These are phyloP conservation scores for Candida ulmi DNA, from an alignment of 805 yeast species.

Conservation along the genomic window DNA sequence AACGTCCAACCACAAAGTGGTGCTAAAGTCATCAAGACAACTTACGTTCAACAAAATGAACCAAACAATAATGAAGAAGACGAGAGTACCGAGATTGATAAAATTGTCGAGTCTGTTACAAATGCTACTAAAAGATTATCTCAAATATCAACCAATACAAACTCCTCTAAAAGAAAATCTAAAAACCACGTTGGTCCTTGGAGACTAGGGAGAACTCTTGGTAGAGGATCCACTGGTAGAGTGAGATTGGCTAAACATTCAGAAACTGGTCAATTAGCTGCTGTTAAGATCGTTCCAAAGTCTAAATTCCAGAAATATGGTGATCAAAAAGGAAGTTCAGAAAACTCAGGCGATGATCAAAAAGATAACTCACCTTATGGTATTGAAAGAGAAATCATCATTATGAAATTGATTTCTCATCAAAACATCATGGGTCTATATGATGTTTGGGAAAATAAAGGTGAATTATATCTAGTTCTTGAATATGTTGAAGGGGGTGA, in stretches of 20 bases:
- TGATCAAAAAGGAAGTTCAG: neutral
- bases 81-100: slow-evolving; percentile 19
- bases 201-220: slow-evolving; percentile 91
- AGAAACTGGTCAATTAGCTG: slow-evolving; percentile 83
- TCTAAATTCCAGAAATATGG: slow-evolving; percentile 48
- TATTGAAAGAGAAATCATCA: slow-evolving; percentile 80
- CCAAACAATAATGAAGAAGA: neutral
- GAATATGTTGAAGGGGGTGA: slow-evolving; percentile 99
- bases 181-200: slow-evolving; percentile 73
- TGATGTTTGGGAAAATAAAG: slow-evolving; percentile 85
- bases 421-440: slow-evolving; percentile 73
- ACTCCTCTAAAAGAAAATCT: slow-evolving; percentile 24
- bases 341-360: slow-evolving; percentile 23
- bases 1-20: slow-evolving; percentile 37
- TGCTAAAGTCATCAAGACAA: neutral
- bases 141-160: slow-evolving; percentile 24
- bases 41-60: neutral
- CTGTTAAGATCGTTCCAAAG: slow-evolving; percentile 94
- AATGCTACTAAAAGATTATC: slow-evolving; percentile 25
- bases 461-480: slow-evolving; percentile 76
- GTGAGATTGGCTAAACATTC: slow-evolving; percentile 88
- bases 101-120: slow-evolving; percentile 24
- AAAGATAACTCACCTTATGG: slow-evolving; percentile 70
- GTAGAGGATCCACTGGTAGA: slow-evolving; percentile 95
- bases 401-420: slow-evolving; percentile 76